Evolutionary conservation across 2,329 filamentous ascomycete genomes (phyloP).

Genomic region (Sarocladium brachiariae): DNA sequence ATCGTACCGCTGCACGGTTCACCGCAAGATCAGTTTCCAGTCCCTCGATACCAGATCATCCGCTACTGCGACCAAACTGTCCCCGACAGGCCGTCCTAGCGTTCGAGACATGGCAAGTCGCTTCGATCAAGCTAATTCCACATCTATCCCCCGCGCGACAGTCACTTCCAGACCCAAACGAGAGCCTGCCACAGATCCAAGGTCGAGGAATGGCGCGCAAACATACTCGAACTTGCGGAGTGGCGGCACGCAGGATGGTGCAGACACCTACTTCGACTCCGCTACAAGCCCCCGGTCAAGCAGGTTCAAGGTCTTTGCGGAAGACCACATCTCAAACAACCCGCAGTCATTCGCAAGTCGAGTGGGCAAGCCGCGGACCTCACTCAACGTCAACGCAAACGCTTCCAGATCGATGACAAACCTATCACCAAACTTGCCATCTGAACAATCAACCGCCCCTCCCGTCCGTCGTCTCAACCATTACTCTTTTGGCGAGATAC

Average conservation of each 20-base stretch:
- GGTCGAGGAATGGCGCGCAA: conserved; percentile 22
- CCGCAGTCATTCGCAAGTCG: conserved; percentile 55
- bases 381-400: conserved; percentile 25
- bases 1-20: conserved; percentile 33
- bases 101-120: conserved; percentile 75
- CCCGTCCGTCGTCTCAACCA: conserved; percentile 32
- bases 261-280: conserved; percentile 12
- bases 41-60: conserved; percentile 41
- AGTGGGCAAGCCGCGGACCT: conserved; percentile 43
- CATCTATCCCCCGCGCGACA: conserved; percentile 30
- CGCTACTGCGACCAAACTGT: conserved; percentile 24
- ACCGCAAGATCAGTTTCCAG: conserved; percentile 48
- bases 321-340: conserved; percentile 46
- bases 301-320: conserved; percentile 39
- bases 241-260: conserved; percentile 16
- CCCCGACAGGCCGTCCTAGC: conserved; percentile 47
- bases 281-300: conserved; percentile 29
- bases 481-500: conserved; percentile 72
- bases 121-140: conserved; percentile 58
- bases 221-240: conserved; percentile 36
- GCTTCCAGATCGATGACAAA: conserved; percentile 28
- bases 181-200: conserved; percentile 28
- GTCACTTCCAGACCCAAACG: conserved; percentile 25
- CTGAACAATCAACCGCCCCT: conserved; percentile 26
- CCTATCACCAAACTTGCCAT: conserved; percentile 26